Percentiles rank a stretch among this genome's conserved stretches.
phyloP scores from a whole-genome alignment of 2,329 filamentous ascomycete species.

The Stemphylium beticola region DNA sequence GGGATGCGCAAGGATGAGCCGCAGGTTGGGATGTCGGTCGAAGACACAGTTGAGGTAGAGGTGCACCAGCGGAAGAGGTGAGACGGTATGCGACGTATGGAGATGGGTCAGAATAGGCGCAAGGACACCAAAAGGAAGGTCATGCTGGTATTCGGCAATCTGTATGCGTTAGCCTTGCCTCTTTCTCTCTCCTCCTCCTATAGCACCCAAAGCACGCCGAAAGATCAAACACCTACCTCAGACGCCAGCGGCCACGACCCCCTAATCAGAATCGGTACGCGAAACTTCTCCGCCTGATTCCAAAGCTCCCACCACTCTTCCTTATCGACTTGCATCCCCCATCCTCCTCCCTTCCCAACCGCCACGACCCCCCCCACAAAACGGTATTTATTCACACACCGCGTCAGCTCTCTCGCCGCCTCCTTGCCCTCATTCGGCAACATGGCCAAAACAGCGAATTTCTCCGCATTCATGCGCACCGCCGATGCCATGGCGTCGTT shows the following conservation, averaged over 20 bases:
- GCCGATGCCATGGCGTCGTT: slow-evolving; percentile 34
- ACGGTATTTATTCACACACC: slow-evolving; percentile 52
- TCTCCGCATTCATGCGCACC: slow-evolving; percentile 36
- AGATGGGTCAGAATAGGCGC: slow-evolving; percentile 26
- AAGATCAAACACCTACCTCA: slow-evolving; percentile 16
- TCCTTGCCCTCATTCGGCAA: slow-evolving; percentile 46
- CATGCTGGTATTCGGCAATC: slow-evolving; percentile 20
- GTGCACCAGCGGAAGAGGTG: slow-evolving; percentile 56
- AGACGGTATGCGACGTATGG: slow-evolving; percentile 59
- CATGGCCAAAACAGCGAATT: slow-evolving; percentile 53
- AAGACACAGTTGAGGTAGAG: slow-evolving; percentile 63
- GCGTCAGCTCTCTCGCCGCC: slow-evolving; percentile 47
- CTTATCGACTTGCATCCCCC: slow-evolving; percentile 50
- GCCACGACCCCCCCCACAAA: slow-evolving; percentile 59
- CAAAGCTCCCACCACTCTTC: slow-evolving; percentile 54
- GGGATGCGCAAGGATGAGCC: slow-evolving; percentile 62
- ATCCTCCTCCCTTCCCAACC: slow-evolving; percentile 42
- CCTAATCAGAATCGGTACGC: slow-evolving; percentile 46
- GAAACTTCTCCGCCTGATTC: slow-evolving; percentile 46
- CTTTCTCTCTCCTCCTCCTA: neutral
- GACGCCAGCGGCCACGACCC: slow-evolving; percentile 25
- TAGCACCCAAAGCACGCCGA: too few relatives aligned
- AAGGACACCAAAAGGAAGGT: slow-evolving; percentile 16
- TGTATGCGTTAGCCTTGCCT: slow-evolving; percentile 3
- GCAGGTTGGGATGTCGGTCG: slow-evolving; percentile 60